These are phyloP conservation scores for Boletus patriciae DNA, from an alignment of 768 basidiomycete species.

Conservation along the genomic window DNA sequence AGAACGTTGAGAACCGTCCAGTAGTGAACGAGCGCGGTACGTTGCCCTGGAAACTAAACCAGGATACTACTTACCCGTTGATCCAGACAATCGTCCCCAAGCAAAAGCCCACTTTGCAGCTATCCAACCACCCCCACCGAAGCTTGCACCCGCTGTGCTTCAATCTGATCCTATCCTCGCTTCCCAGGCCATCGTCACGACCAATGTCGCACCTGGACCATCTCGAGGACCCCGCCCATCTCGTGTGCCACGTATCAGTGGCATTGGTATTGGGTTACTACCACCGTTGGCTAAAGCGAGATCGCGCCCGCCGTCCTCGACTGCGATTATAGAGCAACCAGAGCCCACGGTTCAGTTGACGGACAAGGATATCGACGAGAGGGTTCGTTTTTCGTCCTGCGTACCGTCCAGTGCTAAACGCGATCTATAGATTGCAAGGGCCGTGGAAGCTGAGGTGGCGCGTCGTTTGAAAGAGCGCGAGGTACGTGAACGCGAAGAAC, in stretches of 20 bases:
- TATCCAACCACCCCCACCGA: slow-evolving; percentile 45
- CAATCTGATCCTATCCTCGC: slow-evolving; percentile 40
- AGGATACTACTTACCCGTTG: neutral
- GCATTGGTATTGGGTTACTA: slow-evolving; percentile 27
- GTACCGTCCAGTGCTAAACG: neutral
- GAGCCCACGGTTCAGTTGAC: slow-evolving; percentile 39
- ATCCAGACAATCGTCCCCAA: slow-evolving; percentile 55
- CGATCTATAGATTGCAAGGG: slow-evolving; percentile 57
- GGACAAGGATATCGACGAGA: slow-evolving; percentile 73
- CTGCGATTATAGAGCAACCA: slow-evolving; percentile 13
- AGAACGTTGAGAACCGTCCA: slow-evolving; percentile 83
- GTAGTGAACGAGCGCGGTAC: slow-evolving; percentile 75
- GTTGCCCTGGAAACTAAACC: slow-evolving; percentile 13
- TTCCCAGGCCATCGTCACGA: slow-evolving; percentile 6
- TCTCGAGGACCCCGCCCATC: slow-evolving; percentile 31
- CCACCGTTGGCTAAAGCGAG: slow-evolving; percentile 22
- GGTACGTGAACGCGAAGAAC: slow-evolving; percentile 36
- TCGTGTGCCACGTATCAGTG: slow-evolving; percentile 34
- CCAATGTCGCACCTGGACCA: slow-evolving; percentile 12
- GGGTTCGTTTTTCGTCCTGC: slow-evolving; percentile 40
- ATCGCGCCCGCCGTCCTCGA: slow-evolving; percentile 19
- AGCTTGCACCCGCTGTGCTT: slow-evolving; percentile 47
- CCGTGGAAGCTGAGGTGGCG: slow-evolving; percentile 73
- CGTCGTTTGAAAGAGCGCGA: slow-evolving; percentile 54
- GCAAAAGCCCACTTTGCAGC: slow-evolving; percentile 70